Percentiles rank a stretch among this genome's conserved stretches.
These are phyloP conservation scores for Eutypella sp. DNA, from an alignment of 2,329 filamentous ascomycete species.

Conservation along the genomic window DNA sequence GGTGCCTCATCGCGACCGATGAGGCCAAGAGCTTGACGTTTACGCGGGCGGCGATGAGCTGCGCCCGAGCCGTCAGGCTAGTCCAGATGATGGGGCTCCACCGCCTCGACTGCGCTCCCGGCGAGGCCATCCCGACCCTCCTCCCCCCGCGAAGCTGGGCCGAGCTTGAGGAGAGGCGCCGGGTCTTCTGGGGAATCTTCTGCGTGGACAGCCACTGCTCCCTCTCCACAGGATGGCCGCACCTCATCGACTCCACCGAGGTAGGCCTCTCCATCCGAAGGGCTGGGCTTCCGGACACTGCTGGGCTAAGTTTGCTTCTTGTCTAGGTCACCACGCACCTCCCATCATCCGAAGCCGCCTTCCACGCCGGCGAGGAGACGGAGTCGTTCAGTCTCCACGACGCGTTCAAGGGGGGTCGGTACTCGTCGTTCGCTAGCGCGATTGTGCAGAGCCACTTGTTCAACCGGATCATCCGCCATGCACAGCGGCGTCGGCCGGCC, in stretches of 20 bases:
- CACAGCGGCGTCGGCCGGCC: slow-evolving; percentile 64
- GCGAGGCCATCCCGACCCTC: slow-evolving; percentile 59
- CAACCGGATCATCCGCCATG: slow-evolving; percentile 74
- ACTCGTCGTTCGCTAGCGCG: slow-evolving; percentile 69
- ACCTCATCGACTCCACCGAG: slow-evolving; percentile 70
- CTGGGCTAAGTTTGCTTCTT: slow-evolving; percentile 5
- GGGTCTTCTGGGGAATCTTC: slow-evolving; percentile 83
- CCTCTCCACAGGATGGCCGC: slow-evolving; percentile 87
- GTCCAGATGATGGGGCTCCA: slow-evolving; percentile 78
- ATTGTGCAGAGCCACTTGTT: slow-evolving; percentile 74
- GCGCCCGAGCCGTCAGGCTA: slow-evolving; percentile 64
- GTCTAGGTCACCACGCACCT: slow-evolving; percentile 68
- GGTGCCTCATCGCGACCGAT: slow-evolving; percentile 68
- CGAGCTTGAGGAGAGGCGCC: slow-evolving; percentile 74
- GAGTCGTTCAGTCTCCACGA: slow-evolving; percentile 59
- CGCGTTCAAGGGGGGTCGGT: slow-evolving; percentile 54
- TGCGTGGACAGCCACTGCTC: slow-evolving; percentile 79
- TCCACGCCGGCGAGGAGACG: slow-evolving; percentile 60
- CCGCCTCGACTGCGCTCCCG: slow-evolving; percentile 21
- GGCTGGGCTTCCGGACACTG: neutral
- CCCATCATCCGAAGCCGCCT: slow-evolving; percentile 76
- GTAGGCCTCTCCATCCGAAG: no score
- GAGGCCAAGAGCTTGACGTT: slow-evolving; percentile 86
- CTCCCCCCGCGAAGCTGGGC: slow-evolving; percentile 72
- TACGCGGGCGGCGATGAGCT: slow-evolving; percentile 78